Evolutionary conservation across 2,329 filamentous ascomycete species (phyloP).

Genomic region (Penicillium sp.): DNA sequence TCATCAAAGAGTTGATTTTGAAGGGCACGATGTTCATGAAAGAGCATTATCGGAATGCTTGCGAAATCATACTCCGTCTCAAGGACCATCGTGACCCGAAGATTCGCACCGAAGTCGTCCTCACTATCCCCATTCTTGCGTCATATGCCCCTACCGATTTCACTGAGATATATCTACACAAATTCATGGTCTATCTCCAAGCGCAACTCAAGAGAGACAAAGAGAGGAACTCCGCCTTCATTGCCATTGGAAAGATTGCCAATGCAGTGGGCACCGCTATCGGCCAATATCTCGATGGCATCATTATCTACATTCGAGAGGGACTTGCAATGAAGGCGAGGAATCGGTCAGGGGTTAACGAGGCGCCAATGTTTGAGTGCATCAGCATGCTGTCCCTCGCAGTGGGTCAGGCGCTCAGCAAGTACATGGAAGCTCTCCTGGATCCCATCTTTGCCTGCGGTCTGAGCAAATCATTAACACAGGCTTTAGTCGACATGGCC

Average conservation of each 20-base stretch:
- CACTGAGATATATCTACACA: slow-evolving; percentile 79
- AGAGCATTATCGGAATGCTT: slow-evolving; percentile 84
- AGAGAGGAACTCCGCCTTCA: slow-evolving; percentile 88
- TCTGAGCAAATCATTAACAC: slow-evolving; percentile 86
- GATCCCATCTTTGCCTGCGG: slow-evolving; percentile 98
- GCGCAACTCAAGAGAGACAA: slow-evolving; percentile 92
- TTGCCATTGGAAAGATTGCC: slow-evolving; percentile 93
- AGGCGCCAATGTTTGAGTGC: slow-evolving; percentile 87
- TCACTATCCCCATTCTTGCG: slow-evolving; percentile 87
- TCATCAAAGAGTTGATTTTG: slow-evolving; percentile 86
- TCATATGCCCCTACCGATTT: slow-evolving; percentile 92
- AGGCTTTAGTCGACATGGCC: slow-evolving; percentile 96
- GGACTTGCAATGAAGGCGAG: slow-evolving; percentile 77
- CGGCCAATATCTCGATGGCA: slow-evolving; percentile 89
- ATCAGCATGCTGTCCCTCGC: slow-evolving; percentile 95
- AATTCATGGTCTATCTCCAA: slow-evolving; percentile 95
- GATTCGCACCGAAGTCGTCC: slow-evolving; percentile 84
- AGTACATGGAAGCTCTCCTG: slow-evolving; percentile 93
- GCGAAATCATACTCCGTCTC: slow-evolving; percentile 86
- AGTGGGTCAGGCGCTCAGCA: slow-evolving; percentile 93
- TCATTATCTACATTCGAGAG: slow-evolving; percentile 89
- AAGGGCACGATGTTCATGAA: slow-evolving; percentile 99
- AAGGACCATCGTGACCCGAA: slow-evolving; percentile 89
- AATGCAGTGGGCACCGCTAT: slow-evolving; percentile 96
- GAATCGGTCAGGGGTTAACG: slow-evolving; percentile 57